Base-by-base conservation (phyloP, 257 asterid species). In the Nicotiana sylvestris region DNA sequence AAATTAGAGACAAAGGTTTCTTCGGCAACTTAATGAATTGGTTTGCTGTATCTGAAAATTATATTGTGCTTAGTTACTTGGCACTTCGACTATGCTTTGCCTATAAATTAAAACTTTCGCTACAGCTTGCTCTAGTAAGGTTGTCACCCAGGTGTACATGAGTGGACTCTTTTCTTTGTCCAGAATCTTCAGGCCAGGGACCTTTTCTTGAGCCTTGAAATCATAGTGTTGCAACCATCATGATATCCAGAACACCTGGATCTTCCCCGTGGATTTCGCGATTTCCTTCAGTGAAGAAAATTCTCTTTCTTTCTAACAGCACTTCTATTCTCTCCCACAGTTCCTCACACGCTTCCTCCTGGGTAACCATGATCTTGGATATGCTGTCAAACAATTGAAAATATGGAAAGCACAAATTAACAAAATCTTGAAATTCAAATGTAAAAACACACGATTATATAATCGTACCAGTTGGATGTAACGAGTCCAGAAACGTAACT, bases 401-500 rank as follows among this genome's bases (percentile, higher is more conserved):
- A 18, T n/a, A 43, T 18, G n/a, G 32, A 21, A 6, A 27, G 13
- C 9, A 39, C 9, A 62, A 27, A 9, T 25, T 43, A 43, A 37
- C 66, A 3, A 55, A 55, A 55, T 61, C 67, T 62, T 62, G 29
- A 60, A n/a, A 6, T n/a, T 21, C 10, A 18, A 27, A n/a, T 60
- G 29, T 58, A 6, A 6, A 60, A 60, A 8, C 49, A 8, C 49
- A 60, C 30, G 65, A n/a, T 60, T 61, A 4, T n/a, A 25, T n/a
- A 60, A 21, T 60, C 66, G 81, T n/a, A 84, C 88, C 91, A 82
- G 87, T 61, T 86, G 81, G 81, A 88, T 65, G 82, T 69, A 89
- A 69, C 53, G 83, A 30, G 85, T 84, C 91, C 89, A 85, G 83
- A 88, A 88, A 35, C 87, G 84, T 33, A 78, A 69, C 68, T n/a